Evolutionary conservation across 2,329 filamentous ascomycete species (phyloP).

Genomic region (Aspergillus ochraceoroseus): DNA sequence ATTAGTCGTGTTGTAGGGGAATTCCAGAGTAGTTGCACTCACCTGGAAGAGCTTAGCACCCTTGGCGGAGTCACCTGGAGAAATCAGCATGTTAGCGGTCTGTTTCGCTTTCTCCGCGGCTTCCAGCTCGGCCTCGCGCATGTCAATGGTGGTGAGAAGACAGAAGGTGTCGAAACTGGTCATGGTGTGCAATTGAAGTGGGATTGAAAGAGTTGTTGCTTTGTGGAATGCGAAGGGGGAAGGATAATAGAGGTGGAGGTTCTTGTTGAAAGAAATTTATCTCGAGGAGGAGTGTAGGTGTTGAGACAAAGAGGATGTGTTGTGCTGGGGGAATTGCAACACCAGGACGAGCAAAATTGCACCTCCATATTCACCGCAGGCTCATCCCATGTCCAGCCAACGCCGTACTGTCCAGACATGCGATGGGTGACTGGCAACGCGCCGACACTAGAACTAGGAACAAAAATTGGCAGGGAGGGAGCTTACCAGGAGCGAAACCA

Average conservation of each 20-base stretch:
- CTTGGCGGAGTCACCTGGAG: constrained; percentile 83
- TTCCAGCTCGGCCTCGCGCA: constrained; percentile 25
- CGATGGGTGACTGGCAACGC: background rate
- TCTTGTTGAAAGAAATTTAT: background rate
- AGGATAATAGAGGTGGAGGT: too few relatives aligned
- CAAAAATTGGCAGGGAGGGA: constrained; percentile 6
- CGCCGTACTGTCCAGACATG: too few relatives aligned
- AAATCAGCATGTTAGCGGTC: constrained; percentile 26
- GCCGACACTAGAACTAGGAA: constrained; percentile 1
- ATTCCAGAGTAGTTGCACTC: constrained; percentile 21
- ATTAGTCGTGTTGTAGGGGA: too few relatives aligned
- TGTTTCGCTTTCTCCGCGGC: constrained; percentile 19
- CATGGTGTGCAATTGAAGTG: constrained; percentile 15
- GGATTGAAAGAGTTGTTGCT: background rate
- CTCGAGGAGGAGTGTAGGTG: too few relatives aligned
- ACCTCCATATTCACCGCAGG: background rate
- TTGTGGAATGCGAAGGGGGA: background rate
- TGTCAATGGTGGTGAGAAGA: constrained; percentile 21
- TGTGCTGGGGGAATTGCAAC: background rate
- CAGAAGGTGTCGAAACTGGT: constrained; percentile 26
- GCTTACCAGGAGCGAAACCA: constrained; percentile 46
- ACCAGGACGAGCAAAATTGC: background rate
- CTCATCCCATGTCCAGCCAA: background rate
- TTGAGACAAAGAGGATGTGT: background rate
- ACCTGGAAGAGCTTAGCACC: constrained; percentile 97